These are phyloP conservation scores for Lactarius vividus DNA, from an alignment of 768 basidiomycete species.

Conservation along the genomic window DNA sequence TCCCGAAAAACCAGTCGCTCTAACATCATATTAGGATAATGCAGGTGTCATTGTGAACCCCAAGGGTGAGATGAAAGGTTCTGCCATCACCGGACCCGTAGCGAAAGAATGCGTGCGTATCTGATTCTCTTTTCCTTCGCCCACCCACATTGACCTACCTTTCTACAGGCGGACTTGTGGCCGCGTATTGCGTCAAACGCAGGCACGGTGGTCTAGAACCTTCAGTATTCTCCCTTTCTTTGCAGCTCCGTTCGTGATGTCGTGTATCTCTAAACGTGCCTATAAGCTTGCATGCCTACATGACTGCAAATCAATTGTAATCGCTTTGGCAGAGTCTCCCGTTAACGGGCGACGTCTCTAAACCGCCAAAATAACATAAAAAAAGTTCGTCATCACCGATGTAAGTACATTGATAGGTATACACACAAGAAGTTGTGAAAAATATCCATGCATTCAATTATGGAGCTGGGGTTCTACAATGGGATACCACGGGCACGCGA, in stretches of 20 bases:
- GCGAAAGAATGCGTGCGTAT: slow-evolving; percentile 97
- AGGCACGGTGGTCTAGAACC: slow-evolving; percentile 84
- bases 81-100: slow-evolving; percentile 92
- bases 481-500: slow-evolving; percentile 30
- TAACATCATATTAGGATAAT: slow-evolving; percentile 59
- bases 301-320: slow-evolving; percentile 5
- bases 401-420: slow-evolving; percentile 23
- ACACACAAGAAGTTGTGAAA: not conserved
- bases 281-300: slow-evolving; percentile 20
- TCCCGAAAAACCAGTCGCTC: not conserved
- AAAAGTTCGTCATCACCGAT: slow-evolving; percentile 1
- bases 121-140: not conserved
- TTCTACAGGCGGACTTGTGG: slow-evolving; percentile 86
- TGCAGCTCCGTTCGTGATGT: slow-evolving; percentile 24
- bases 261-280: slow-evolving; percentile 25
- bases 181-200: slow-evolving; percentile 99
- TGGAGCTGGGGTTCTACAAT: slow-evolving; percentile 11
- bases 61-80: slow-evolving; percentile 99
- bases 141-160: slow-evolving; percentile 6
- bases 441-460: slow-evolving; percentile 1
- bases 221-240: slow-evolving; percentile 26
- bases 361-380: not conserved
- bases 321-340: not conserved
- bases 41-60: slow-evolving; percentile 97
- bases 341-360: not conserved